Evolutionary conservation across 371 early-diverging fungal genomes (phyloP), one percentile per base, ranked within the genome.

Genomic region (Actinomucor elegans): DNA sequence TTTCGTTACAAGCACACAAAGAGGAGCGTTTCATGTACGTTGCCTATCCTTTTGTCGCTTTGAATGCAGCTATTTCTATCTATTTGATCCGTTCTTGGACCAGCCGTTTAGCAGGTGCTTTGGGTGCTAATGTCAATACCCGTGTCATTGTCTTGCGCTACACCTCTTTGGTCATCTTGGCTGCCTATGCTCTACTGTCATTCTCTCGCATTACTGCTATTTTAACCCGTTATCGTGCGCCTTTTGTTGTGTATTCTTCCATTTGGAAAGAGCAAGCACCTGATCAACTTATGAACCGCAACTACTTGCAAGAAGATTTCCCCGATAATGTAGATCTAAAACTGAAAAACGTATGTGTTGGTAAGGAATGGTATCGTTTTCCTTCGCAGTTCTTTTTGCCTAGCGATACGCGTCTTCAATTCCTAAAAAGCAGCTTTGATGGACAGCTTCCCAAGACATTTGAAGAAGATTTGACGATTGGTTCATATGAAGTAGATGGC

Each of bases 11-110:
- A 69, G 89, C 96, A 9, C 98, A 97, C 77, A 97, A 97, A 67
- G 98, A 97, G 59, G 98, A 97, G 56, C 84, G 98, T 2, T 97
- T 97, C 63, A 60, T 97, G 65, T 94, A 80, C 66, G 90, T 94
- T n/a, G 86, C 91, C 5, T 97, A 96, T 64, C 98, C 98, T 31
- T 62, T 91, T 38, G 57, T 97, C 36, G 84, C 87, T 59, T 79
- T 93, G 48, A 89, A 87, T 46, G 94, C 92, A 0, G 85, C 91
- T 1, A 73, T 86, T 12, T 68, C 87, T 0, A 65, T 95, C 33
- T 80, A 69, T 43, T 70, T 86, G 54, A 52, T 80, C n/a, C 76
- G 75, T 37, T 59, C 70, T 23, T 70, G 70, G 71, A 32, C 57
- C 5, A 67, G 67, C 45, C 67, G 69, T 15, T 47, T 57, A 10